Evolutionary conservation across 148 eudicot species (phyloP), one percentile per base, ranked within the genome.

Genomic region (Amaranthus cruentus): DNA sequence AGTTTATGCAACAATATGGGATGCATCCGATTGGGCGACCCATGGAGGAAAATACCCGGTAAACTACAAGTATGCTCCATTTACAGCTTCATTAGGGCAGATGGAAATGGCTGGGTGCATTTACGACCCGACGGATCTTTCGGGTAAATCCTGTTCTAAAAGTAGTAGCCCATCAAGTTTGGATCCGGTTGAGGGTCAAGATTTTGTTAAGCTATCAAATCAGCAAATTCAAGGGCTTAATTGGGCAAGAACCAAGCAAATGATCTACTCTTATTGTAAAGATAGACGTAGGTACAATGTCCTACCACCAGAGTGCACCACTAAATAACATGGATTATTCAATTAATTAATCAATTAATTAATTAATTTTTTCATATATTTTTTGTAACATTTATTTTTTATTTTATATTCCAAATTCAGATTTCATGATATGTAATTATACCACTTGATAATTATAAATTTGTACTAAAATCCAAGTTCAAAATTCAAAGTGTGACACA

Each of bases 11-110:
- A 94, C 98, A 71, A 89, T 94, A 15, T 94, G 98, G 98, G 98
- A 94, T 70, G 98, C 84, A 68, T 94, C 98, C 28, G 75, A 89
- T 50, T 94, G 98, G 98, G 98, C 97, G n/a, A 91, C 97, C 48
- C 84, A 84, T 13, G 98, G 98, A 43, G 98, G 98, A 18, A 95
- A 95, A 81, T 88, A 91, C 82, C 89, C 96, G 47, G 98, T 95
- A 47, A 70, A 91, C 70, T 95, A 95, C 79, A 82, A 84, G 38
- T 95, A 85, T 70, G 96, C 96, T n/a, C 97, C 98, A 38, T 95
- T 91, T 78, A 81, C 86, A 3, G 89, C 85, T 21, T 81, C 96
- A 4, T 74, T 89, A 52, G 77, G 76, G 13, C 81, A 82, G 67
- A 78, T 88, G 70, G 91, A 90, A 62, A 80, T 88, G 84, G 82